Evolutionary conservation across 2,329 filamentous ascomycete genomes (phyloP), one percentile per base, ranked within the genome.

Genomic region (Zasmidium angulare): DNA sequence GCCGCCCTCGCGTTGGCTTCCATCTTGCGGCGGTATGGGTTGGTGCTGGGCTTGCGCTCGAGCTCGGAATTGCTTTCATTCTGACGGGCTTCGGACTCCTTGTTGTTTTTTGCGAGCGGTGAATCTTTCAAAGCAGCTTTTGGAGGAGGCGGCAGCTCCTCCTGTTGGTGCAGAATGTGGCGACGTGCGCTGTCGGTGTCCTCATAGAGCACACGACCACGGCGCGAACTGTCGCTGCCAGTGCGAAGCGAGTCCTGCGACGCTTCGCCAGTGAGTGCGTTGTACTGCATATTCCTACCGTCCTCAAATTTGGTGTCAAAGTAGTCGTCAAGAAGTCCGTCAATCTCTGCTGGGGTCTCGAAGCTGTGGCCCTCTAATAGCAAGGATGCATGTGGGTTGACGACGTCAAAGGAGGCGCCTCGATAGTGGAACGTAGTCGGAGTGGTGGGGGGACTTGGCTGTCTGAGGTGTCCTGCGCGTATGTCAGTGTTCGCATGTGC

Each of bases 311-410:
- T 21, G n/a, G 59, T 43, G 31, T 66, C 50, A 49, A 71, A 72
- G 49, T 72, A 74, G 59, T 71, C 66, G 65, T 72, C 69, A 14
- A 72, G 55, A 14, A 72, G 63, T 11, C 66, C 67, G 65, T 74
- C 71, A 43, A 72, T 66, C 43, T 74, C 71, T 50, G 64, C 71
- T 2, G 71, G 70, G 2, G 71, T 72, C 50, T 74, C 71, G 46
- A 73, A 56, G 21, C 66, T 57, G 29, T 63, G 62, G 9, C 59
- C 56, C 20, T 63, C 68, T 46, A 72, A 58, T 22, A 70, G 52
- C n/a, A 74, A 62, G 11, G 71, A 74, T 46, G 65, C 67, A 65
- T 72, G 71, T 20, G 71, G 71, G 51, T 74, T 74, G 12, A 74
- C 66, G 11, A 74, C 60, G 55, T 74, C 71, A 57, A 74, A 74